Conservation (phyloP, 2,329 filamentous ascomycete genomes). For the Calonectria leucothoes region DNA sequence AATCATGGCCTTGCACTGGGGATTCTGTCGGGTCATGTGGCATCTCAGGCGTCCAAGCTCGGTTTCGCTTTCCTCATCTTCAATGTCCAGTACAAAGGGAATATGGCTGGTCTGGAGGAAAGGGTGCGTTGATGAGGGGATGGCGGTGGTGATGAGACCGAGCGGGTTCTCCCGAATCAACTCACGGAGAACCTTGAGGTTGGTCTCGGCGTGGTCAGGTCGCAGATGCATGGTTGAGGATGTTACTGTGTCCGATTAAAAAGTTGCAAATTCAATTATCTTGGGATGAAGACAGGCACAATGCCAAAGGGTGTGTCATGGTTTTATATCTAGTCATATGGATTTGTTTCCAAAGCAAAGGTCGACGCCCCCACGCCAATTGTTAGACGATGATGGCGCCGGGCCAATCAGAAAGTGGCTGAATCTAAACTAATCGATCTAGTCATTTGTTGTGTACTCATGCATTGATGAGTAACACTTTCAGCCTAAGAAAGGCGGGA, state of each 20-base stretch:
- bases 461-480: constrained; percentile 11
- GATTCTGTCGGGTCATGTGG: constrained; percentile 72
- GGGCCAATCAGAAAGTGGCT: constrained; percentile 5
- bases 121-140: constrained; percentile 59
- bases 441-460: background rate
- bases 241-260: background rate
- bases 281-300: background rate
- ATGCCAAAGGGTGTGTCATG: background rate
- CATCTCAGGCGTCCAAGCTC: constrained; percentile 63
- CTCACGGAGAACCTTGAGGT: constrained; percentile 60
- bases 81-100: constrained; percentile 67
- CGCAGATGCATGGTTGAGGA: constrained; percentile 66
- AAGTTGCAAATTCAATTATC: background rate
- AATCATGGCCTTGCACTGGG: constrained; percentile 71
- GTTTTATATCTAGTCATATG: background rate
- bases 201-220: constrained; percentile 62
- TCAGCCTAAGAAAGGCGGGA: constrained; percentile 17
- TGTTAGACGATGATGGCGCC: background rate
- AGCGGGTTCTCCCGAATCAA: constrained; percentile 71
- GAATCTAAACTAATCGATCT: constrained; percentile 2
- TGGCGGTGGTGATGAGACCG: constrained; percentile 72
- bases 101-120: constrained; percentile 71
- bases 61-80: constrained; percentile 53
- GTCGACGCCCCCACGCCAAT: background rate
- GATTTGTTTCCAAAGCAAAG: background rate